These are phyloP conservation scores for Penicillium sclerotiorum DNA, from an alignment of 2,329 filamentous ascomycete species.

Conservation along the genomic window DNA sequence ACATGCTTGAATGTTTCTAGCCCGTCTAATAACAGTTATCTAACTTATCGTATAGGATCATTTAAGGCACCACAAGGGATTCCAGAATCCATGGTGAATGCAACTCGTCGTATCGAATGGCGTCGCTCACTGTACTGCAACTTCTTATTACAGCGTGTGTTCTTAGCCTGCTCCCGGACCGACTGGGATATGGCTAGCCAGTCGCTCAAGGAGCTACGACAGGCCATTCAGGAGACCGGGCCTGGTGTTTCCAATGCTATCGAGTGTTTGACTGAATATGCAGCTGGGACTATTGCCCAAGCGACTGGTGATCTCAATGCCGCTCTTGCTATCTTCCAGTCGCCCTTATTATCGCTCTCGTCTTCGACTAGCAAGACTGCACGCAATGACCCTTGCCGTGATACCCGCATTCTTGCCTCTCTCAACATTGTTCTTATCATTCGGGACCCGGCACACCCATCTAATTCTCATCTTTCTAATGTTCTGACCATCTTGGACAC, in stretches of 20 bases:
- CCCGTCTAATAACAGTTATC: no score
- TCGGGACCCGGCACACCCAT: constrained; percentile 61
- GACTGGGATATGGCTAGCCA: constrained; percentile 68
- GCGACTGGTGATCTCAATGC: constrained; percentile 71
- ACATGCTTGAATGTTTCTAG: no score
- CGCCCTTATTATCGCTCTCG: constrained; percentile 60
- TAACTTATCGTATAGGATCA: constrained; percentile 30
- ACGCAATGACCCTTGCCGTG: constrained; percentile 57
- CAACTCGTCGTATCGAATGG: constrained; percentile 64
- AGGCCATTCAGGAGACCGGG: constrained; percentile 48
- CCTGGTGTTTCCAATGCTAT: constrained; percentile 46
- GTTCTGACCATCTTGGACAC: constrained; percentile 68
- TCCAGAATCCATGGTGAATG: constrained; percentile 59
- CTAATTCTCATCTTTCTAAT: constrained; percentile 61
- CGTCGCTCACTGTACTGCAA: constrained; percentile 68
- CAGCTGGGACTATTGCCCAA: constrained; percentile 75
- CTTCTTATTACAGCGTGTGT: constrained; percentile 69
- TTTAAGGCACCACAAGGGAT: constrained; percentile 44
- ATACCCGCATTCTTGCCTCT: constrained; percentile 64
- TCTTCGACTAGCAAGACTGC: constrained; percentile 40
- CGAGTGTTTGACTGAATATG: constrained; percentile 65
- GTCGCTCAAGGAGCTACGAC: constrained; percentile 58
- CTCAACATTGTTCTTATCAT: constrained; percentile 75
- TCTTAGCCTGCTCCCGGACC: constrained; percentile 70
- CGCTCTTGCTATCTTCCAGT: constrained; percentile 69